These are phyloP conservation scores for Phyllosticta capitalensis DNA, from an alignment of 2,329 filamentous ascomycete species.

Conservation along the genomic window DNA sequence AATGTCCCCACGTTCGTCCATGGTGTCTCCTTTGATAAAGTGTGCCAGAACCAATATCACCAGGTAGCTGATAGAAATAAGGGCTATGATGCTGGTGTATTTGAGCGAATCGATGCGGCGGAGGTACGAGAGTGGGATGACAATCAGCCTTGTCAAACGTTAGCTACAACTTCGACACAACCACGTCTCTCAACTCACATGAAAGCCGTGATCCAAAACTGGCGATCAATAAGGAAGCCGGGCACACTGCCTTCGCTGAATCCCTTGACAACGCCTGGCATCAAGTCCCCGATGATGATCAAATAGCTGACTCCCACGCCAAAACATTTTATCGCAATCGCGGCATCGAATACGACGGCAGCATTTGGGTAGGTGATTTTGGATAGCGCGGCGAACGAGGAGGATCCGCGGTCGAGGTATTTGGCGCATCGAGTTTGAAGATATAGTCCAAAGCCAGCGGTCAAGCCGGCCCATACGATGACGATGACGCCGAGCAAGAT, in stretches of 20 bases:
- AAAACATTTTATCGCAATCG: constrained; percentile 96
- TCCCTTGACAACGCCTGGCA: constrained; percentile 85
- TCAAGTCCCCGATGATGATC: constrained; percentile 96
- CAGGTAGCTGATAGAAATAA: constrained; percentile 89
- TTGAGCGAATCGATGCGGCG: constrained; percentile 89
- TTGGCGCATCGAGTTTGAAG: constrained; percentile 86
- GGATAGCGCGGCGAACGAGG: constrained; percentile 93
- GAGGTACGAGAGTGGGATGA: constrained; percentile 90
- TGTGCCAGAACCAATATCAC: constrained; percentile 91
- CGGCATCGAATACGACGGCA: constrained; percentile 87
- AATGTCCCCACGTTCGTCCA: constrained; percentile 63
- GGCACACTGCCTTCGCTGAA: constrained; percentile 59
- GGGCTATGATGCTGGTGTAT: constrained; percentile 86
- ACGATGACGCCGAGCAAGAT: constrained; percentile 74
- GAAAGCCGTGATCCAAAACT: constrained; percentile 97
- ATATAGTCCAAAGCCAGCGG: constrained; percentile 86
- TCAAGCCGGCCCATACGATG: constrained; percentile 84
- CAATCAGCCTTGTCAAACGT: constrained; percentile 54
- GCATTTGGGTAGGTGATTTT: constrained; percentile 96
- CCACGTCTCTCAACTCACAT: constrained; percentile 50
- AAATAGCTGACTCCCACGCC: constrained; percentile 95
- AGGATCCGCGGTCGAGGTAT: constrained; percentile 79
- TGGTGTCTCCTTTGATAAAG: constrained; percentile 67
- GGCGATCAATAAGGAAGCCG: constrained; percentile 73
- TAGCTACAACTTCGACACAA: constrained; percentile 9